phyloP scores from a whole-genome alignment of 106 monocot species.

The Dendrobium catenatum region DNA sequence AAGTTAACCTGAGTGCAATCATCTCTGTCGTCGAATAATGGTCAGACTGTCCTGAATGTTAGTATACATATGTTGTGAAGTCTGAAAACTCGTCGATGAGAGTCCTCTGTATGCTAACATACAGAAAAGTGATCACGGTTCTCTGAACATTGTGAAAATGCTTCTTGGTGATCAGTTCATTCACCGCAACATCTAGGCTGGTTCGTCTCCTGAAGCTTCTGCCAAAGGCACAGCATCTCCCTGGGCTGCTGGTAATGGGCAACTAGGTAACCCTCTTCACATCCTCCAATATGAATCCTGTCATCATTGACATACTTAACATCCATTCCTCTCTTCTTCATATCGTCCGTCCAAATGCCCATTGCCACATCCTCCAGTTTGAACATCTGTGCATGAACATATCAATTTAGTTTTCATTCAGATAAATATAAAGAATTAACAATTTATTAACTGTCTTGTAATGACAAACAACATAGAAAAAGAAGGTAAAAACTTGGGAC shows the following conservation, averaged over 20 bases:
- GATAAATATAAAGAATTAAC: not conserved
- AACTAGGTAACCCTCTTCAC: conserved; percentile 68
- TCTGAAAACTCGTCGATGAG: not conserved
- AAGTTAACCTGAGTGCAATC: not conserved
- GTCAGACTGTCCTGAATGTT: not conserved
- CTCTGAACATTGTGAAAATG: not conserved
- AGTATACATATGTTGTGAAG: not conserved
- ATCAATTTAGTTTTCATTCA: not conserved
- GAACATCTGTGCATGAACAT: conserved; percentile 62
- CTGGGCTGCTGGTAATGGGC: conserved; percentile 91
- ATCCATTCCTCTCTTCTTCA: conserved; percentile 52
- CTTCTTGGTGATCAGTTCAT: not conserved
- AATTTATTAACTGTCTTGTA: no score
- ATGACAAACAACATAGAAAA: not conserved
- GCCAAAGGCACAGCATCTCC: conserved; percentile 86
- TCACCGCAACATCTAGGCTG: conserved; percentile 51
- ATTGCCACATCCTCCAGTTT: conserved; percentile 97
- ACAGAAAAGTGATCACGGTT: not conserved
- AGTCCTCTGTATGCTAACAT: not conserved
- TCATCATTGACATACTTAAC: conserved; percentile 63
- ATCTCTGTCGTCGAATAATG: not conserved
- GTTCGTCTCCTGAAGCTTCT: conserved; percentile 57
- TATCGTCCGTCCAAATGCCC: conserved; percentile 83
- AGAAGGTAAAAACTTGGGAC: no score
- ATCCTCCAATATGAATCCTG: conserved; percentile 57